A percentile compares a stretch with the other conserved stretches of the same genome.
phyloP scores from a whole-genome alignment of 306 rosid species.

The Trifolium pratense region DNA sequence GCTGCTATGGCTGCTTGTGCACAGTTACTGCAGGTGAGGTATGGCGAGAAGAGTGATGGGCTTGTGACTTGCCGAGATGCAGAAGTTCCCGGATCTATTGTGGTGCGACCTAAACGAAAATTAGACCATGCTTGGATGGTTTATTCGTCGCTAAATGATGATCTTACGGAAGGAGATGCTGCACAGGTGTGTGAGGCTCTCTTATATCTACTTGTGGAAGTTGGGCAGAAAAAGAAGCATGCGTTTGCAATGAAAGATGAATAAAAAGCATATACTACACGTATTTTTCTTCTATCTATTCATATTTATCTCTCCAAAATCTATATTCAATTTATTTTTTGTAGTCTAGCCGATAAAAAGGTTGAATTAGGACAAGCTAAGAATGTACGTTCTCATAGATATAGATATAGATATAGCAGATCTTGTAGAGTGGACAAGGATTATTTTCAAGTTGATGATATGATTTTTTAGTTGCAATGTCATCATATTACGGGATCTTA shows the following conservation, averaged over 20 bases:
- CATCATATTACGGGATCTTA: background rate
- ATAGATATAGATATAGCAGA: constrained; percentile 14
- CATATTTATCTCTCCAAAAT: constrained; percentile 34
- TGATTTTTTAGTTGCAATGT: background rate
- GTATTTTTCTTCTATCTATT: constrained; percentile 17
- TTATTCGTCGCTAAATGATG: constrained; percentile 69
- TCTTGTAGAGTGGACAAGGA: background rate
- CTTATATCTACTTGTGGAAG: constrained; percentile 77
- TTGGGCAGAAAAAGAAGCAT: constrained; percentile 70
- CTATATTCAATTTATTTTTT: constrained; percentile 37
- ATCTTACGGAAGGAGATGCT: constrained; percentile 78
- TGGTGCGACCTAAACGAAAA: constrained; percentile 80
- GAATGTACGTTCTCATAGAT: constrained; percentile 33
- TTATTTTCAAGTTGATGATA: background rate
- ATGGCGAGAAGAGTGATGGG: constrained; percentile 93
- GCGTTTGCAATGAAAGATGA: constrained; percentile 71
- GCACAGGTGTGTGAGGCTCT: constrained; percentile 97
- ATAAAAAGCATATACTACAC: constrained; percentile 40
- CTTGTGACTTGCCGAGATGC: constrained; percentile 91
- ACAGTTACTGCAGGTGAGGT: constrained; percentile 83
- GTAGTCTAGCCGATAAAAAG: constrained; percentile 2
- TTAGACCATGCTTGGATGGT: constrained; percentile 99
- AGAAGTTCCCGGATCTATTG: constrained; percentile 89
- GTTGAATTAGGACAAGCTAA: constrained; percentile 27
- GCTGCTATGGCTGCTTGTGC: constrained; percentile 99